Percentiles rank a stretch among this genome's conserved stretches.
These are phyloP conservation scores for Talaromyces funiculosus DNA, from an alignment of 2,329 filamentous ascomycete genomes.

Conservation along the genomic window DNA sequence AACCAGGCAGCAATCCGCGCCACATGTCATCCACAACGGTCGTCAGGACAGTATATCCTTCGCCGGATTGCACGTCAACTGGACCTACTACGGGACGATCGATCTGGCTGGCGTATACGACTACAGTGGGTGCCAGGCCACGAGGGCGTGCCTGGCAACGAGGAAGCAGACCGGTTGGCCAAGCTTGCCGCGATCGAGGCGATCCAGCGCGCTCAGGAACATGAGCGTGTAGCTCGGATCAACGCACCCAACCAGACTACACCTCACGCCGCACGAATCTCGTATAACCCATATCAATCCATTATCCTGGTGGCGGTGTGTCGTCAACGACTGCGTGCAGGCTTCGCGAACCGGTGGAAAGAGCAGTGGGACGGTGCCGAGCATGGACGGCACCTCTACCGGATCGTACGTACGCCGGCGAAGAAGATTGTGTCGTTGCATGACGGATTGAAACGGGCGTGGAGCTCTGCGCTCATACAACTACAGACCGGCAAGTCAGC, in stretches of 20 bases:
- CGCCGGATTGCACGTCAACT: not conserved
- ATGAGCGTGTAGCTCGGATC: not conserved
- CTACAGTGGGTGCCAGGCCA: not conserved
- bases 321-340: not conserved
- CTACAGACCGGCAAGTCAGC: not conserved
- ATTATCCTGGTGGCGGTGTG: not conserved
- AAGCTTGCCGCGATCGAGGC: not conserved
- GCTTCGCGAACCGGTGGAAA: not conserved
- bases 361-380: not conserved
- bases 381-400: not conserved
- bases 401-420: not conserved
- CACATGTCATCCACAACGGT: conserved; percentile 21
- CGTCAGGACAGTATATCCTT: conserved; percentile 24
- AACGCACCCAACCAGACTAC: not conserved
- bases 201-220: conserved; percentile 7
- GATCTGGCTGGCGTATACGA: not conserved
- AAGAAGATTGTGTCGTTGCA: not conserved
- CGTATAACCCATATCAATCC: not conserved
- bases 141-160: not conserved
- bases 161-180: not conserved
- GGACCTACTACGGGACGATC: not conserved
- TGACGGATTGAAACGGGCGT: not conserved
- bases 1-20: conserved; percentile 29
- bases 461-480: not conserved
- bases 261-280: not conserved